Evolutionary conservation across 169 alveolate species (phyloP).

Genomic region (Eimeria necatrix): DNA sequence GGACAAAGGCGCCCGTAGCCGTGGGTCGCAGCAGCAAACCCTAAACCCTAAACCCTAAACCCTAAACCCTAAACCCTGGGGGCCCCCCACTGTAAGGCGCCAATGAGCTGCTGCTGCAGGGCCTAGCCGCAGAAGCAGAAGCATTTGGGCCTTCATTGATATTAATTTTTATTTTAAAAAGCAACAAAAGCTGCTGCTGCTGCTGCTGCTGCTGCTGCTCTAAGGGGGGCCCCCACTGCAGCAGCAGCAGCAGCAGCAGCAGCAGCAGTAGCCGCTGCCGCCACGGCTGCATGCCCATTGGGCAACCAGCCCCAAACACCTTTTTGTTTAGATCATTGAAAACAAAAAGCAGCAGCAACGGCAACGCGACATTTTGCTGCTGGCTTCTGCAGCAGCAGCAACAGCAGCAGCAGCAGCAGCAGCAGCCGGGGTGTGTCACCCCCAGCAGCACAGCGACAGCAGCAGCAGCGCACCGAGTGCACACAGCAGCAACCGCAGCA

Average conservation of each 20-base stretch:
- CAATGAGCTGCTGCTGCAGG: no score
- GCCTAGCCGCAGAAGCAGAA: no score
- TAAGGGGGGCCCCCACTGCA: slow-evolving; percentile 6
- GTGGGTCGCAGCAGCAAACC: background rate
- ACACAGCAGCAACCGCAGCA: no score
- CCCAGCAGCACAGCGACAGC: no score
- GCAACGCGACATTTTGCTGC: background rate
- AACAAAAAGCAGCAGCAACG: slow-evolving; percentile 19
- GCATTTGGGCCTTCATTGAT: no score
- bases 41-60: background rate
- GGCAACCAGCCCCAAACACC: background rate
- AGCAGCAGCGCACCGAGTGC: no score
- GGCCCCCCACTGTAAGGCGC: background rate
- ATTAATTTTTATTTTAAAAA: background rate
- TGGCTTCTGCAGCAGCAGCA: background rate
- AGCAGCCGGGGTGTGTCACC: no score
- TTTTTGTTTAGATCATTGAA: background rate
- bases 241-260: slow-evolving; percentile 64
- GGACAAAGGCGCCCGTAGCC: background rate
- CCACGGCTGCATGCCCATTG: slow-evolving; percentile 35
- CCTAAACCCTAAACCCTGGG: slow-evolving; percentile 55
- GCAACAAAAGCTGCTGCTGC: slow-evolving; percentile 12
- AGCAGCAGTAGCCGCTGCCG: slow-evolving; percentile 39
- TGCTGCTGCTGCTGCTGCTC: slow-evolving; percentile 39
- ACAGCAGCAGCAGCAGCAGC: background rate